phyloP scores from a whole-genome alignment of 306 rosid genomes.

The Prosopis cineraria region DNA sequence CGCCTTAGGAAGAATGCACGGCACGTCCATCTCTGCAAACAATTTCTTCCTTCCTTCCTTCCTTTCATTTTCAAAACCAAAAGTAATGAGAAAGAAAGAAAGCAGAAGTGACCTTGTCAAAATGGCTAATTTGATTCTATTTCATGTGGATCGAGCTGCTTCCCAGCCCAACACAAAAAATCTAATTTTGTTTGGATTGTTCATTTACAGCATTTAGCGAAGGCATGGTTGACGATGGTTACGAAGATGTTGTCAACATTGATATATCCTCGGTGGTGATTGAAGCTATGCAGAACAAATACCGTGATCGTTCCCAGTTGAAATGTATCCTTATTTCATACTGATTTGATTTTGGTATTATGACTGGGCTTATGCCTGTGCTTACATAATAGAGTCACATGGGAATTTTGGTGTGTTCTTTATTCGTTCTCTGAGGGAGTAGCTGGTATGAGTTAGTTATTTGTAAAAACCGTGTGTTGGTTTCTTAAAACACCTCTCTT shows the following conservation, averaged over 20 bases:
- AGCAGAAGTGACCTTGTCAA: neutral
- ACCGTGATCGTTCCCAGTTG: slow-evolving; percentile 52
- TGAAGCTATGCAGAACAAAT: slow-evolving; percentile 72
- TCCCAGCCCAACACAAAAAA: neutral
- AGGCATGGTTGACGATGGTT: slow-evolving; percentile 82
- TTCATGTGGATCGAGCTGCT: neutral
- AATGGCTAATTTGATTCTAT: neutral
- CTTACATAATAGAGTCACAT: neutral
- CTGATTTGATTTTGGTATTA: neutral
- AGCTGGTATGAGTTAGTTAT: neutral
- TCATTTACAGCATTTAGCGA: slow-evolving; percentile 63
- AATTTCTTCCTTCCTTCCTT: neutral
- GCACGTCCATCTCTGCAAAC: neutral
- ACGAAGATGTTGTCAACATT: slow-evolving; percentile 66
- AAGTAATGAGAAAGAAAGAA: neutral
- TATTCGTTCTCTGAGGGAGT: neutral
- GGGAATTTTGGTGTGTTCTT: neutral
- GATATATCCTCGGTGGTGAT: slow-evolving; percentile 80
- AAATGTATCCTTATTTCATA: slow-evolving; percentile 50
- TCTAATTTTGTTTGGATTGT: slow-evolving; percentile 7
- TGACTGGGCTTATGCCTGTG: neutral
- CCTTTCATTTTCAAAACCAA: neutral
- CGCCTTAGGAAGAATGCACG: slow-evolving; percentile 12
- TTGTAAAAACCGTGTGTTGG: no score
- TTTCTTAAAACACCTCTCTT: no score